Base-by-base conservation (phyloP, 2,329 filamentous ascomycete species). In the Sporothrix euskadiensis region DNA sequence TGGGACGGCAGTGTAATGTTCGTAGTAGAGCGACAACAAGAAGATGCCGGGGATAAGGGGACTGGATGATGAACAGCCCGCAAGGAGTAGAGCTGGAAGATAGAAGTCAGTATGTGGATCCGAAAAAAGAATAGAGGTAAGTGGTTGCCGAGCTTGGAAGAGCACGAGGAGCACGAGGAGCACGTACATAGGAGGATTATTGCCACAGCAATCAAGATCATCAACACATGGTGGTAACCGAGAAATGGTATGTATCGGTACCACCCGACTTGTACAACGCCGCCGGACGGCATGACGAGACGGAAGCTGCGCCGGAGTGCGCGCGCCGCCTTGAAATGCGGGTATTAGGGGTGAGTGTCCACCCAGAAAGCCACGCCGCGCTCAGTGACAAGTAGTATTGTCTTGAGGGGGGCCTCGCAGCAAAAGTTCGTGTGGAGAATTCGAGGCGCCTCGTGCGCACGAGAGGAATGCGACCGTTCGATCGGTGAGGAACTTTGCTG, bases 21-120 rank as follows among this genome's bases (percentile, higher is more conserved):
- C 86, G 85, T 98, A 99, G 88, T 97, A 98, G 79, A 99, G 89
- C n/a, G 94, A 97, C 77, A 99, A 93, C 78, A 99, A 90, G 87
- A 98, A 99, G 83, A 99, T 98, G 80, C 91, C 90, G 35, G 96
- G 96, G 78, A 99, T 98, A 72, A 97, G 86, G 1, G 95, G 96
- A 70, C 95, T 98, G 56, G 95, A 97, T 10, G 95, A 98, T 4
- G 96, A 98, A 83, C 96, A 99, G 79, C 96, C 96, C 79, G 96
- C 95, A 77, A 99, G 86, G 79, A 99, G 85, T 76, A 99, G 89
- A 78, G 96, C 94, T 98, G 79, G 74, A 19, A 22, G 39, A 3
- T n/a, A 19, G n/a, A 12, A 35, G 66, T 44, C 3, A 74, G 72
- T 71, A 16, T 75, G 65, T 10, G n/a, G 16, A 9, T 35, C n/a